A percentile compares a stretch with the other conserved stretches of the same genome.
phyloP scores from a whole-genome alignment of 805 yeast species.

The Saccharomycodes ludwigii region DNA sequence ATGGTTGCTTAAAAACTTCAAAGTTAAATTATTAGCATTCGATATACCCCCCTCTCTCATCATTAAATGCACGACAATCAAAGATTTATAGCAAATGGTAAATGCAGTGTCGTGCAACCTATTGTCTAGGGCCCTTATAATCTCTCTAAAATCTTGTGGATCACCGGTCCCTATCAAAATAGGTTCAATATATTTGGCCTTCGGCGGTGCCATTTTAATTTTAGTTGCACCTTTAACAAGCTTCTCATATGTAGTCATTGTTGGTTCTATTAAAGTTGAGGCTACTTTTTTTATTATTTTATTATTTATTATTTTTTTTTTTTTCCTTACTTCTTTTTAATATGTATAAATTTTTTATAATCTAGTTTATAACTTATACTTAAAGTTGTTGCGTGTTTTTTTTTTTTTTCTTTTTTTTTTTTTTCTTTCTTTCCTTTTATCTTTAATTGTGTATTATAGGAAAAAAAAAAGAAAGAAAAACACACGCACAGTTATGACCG shows the following conservation, averaged over 20 bases:
- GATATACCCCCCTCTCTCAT: conserved; percentile 91
- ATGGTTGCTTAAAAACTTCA: conserved; percentile 42
- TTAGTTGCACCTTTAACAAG: conserved; percentile 71
- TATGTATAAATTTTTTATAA: too few relatives aligned
- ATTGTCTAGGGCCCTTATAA: conserved; percentile 49
- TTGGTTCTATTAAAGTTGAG: too few relatives aligned
- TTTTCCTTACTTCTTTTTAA: too few relatives aligned
- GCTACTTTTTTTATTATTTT: too few relatives aligned
- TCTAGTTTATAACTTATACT: too few relatives aligned
- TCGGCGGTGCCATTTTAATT: conserved; percentile 90
- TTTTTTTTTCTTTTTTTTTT: too few relatives aligned
- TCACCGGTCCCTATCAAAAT: conserved; percentile 42
- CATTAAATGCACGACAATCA: conserved; percentile 80
- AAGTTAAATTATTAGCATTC: conserved; percentile 62
- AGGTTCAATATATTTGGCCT: conserved; percentile 91
- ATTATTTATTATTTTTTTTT: not conserved
- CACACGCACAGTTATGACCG: too few relatives aligned
- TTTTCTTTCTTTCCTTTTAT: too few relatives aligned
- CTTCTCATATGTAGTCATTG: conserved; percentile 58
- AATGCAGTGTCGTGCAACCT: conserved; percentile 74
- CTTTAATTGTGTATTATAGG: too few relatives aligned
- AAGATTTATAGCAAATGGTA: conserved; percentile 81
- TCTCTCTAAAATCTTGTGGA: conserved; percentile 42
- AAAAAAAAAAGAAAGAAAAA: too few relatives aligned
- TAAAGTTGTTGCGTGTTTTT: too few relatives aligned